A percentile compares a stretch with the other conserved stretches of the same genome.
Conservation (phyloP, 192 early-diverging fungal species). For the Cetraspora pellucida region DNA sequence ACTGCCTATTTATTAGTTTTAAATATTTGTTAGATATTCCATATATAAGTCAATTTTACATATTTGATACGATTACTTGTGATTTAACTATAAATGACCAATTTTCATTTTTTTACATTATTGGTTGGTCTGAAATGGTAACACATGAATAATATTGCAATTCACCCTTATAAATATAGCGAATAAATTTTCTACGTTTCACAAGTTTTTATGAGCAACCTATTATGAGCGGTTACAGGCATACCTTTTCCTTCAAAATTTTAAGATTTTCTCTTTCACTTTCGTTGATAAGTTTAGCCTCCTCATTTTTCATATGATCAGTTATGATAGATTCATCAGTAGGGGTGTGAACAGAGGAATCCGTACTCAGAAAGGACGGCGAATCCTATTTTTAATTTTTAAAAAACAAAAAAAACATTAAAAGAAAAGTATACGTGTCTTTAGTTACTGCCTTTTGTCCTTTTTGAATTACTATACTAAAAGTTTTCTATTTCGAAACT, state of each 20-base stretch:
- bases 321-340: conserved; percentile 33
- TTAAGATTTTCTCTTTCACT: conserved; percentile 50
- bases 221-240: background rate
- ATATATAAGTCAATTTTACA: too few relatives aligned
- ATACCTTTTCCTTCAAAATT: conserved; percentile 50
- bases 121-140: too few relatives aligned
- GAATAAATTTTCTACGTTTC: conserved; percentile 23
- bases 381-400: conserved; percentile 5
- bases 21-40: background rate
- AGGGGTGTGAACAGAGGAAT: conserved; percentile 22
- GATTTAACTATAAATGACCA: background rate
- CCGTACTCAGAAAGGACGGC: conserved; percentile 12
- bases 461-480: background rate
- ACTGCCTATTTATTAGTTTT: conserved; percentile 52
- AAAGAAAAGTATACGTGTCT: background rate
- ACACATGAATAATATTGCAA: background rate
- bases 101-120: too few relatives aligned
- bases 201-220: conserved; percentile 6
- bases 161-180: background rate
- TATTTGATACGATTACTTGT: background rate
- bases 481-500: background rate
- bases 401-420: background rate
- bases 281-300: conserved; percentile 43
- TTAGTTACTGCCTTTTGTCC: background rate
- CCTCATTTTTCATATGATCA: conserved; percentile 47